Conservation (phyloP, 1,284 basidiomycete genomes). For the Leccinum subrobustum region DNA sequence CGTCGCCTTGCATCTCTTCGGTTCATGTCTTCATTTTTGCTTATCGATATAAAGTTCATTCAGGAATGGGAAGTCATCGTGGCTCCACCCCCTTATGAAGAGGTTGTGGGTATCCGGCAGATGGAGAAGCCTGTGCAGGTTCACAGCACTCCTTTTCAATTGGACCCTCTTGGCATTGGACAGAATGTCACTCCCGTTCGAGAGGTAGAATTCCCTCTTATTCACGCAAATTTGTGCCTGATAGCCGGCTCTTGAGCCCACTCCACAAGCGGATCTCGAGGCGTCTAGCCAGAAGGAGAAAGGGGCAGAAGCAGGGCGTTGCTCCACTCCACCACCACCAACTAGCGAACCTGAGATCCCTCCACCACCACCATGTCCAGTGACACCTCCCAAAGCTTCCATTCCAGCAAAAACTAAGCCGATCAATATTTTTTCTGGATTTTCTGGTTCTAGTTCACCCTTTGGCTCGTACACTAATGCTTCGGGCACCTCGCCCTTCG, state of each 20-base stretch:
- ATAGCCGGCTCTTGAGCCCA: slow-evolving; percentile 16
- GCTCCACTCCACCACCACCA: slow-evolving; percentile 14
- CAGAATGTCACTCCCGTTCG: slow-evolving; percentile 5
- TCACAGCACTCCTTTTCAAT: background rate
- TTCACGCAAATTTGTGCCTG: slow-evolving; percentile 6
- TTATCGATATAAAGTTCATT: slow-evolving; percentile 24
- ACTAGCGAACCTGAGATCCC: slow-evolving; percentile 14
- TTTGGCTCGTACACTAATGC: slow-evolving; percentile 36
- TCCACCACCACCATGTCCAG: slow-evolving; percentile 8
- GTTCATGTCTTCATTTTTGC: slow-evolving; percentile 9
- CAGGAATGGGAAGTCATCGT: slow-evolving; percentile 35
- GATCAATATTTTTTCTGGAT: slow-evolving; percentile 43
- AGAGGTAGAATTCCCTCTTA: slow-evolving; percentile 18
- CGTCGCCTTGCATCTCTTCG: background rate
- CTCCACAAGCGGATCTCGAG: slow-evolving; percentile 1
- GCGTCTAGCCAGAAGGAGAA: slow-evolving; percentile 12
- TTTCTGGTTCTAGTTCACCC: slow-evolving; percentile 42
- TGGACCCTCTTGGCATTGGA: background rate
- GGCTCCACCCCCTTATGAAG: slow-evolving; percentile 32
- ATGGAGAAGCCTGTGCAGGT: slow-evolving; percentile 13
- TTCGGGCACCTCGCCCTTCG: slow-evolving; percentile 29
- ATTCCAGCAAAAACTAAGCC: slow-evolving; percentile 5
- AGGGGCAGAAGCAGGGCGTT: slow-evolving; percentile 6
- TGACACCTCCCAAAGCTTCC: slow-evolving; percentile 18
- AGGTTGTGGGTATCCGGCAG: slow-evolving; percentile 15